Conservation (phyloP, 805 yeast genomes). For the Myxozyma neglecta region DNA sequence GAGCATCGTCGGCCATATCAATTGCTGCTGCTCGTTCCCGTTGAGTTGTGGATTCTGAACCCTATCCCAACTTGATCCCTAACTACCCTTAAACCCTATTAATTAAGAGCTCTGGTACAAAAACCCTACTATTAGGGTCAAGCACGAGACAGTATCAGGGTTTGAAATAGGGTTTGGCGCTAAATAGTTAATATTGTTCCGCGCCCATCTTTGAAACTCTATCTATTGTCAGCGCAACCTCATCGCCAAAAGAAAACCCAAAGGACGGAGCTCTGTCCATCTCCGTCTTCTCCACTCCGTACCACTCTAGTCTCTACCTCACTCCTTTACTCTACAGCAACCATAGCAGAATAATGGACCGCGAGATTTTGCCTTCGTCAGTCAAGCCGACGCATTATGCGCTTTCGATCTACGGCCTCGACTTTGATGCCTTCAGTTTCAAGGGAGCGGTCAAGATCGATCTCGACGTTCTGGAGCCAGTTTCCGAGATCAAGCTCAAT, state of each 20-base stretch:
- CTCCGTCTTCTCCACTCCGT: not conserved
- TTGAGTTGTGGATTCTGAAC: not conserved
- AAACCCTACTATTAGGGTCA: too few species aligned
- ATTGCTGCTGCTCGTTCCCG: not conserved
- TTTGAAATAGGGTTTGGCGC: not conserved
- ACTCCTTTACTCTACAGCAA: not conserved
- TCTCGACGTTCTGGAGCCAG: constrained; percentile 29
- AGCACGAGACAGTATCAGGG: too few species aligned
- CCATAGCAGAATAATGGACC: constrained; percentile 22
- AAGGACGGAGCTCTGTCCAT: not conserved
- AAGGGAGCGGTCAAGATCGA: constrained; percentile 32
- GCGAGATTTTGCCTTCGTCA: constrained; percentile 30
- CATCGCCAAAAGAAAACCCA: too few species aligned
- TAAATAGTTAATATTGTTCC: not conserved
- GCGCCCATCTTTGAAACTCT: too few species aligned
- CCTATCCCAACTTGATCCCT: too few species aligned
- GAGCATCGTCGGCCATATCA: constrained; percentile 6
- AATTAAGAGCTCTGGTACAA: too few species aligned
- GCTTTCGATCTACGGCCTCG: constrained; percentile 27
- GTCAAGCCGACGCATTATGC: constrained; percentile 32
- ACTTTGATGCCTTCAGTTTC: constrained; percentile 26
- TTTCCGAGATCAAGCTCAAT: constrained; percentile 29
- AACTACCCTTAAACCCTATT: too few species aligned
- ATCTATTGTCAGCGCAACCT: not conserved
- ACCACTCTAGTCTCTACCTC: not conserved